A percentile compares a stretch with the other conserved stretches of the same genome.
These are phyloP conservation scores for Tricholoma matsutake DNA, from an alignment of 768 basidiomycete genomes.

Conservation along the genomic window DNA sequence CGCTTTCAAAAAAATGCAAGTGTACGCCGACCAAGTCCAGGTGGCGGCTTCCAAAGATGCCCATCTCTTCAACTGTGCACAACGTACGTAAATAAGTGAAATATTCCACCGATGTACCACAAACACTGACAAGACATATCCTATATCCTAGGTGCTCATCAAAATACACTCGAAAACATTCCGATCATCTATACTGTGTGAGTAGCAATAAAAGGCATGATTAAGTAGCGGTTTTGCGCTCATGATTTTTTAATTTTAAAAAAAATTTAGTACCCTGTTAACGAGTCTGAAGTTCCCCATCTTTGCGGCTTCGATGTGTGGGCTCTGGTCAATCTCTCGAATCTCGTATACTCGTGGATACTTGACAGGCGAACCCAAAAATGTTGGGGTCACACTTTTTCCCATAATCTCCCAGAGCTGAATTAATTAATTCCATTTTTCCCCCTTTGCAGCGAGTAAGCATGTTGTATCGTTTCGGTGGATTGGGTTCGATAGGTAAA, in stretches of 20 bases:
- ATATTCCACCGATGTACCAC: neutral
- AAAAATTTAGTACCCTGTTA: conserved; percentile 34
- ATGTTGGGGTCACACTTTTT: conserved; percentile 25
- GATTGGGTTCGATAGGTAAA: conserved; percentile 16
- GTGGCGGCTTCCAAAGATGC: conserved; percentile 50
- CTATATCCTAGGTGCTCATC: conserved; percentile 65
- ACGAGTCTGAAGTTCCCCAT: conserved; percentile 40
- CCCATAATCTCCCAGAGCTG: no score
- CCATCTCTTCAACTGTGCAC: conserved; percentile 64
- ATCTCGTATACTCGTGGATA: conserved; percentile 47
- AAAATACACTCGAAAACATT: conserved; percentile 56
- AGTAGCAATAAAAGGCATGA: conserved; percentile 19
- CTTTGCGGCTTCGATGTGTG: conserved; percentile 36
- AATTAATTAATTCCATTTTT: no score
- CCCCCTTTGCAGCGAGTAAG: conserved; percentile 16
- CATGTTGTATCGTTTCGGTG: conserved; percentile 12
- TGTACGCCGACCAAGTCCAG: conserved; percentile 68
- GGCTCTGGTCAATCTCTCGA: conserved; percentile 39
- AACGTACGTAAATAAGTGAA: conserved; percentile 49
- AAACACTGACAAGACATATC: neutral
- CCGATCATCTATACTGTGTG: conserved; percentile 45
- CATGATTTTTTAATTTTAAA: neutral
- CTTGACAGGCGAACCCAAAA: conserved; percentile 38
- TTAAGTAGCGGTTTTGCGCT: no score
- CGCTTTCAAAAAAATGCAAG: no score